These are phyloP conservation scores for slime mould (Dictyostelium discoideum) DNA, from an alignment of 78 protist genomes.

Conservation along the genomic window DNA sequence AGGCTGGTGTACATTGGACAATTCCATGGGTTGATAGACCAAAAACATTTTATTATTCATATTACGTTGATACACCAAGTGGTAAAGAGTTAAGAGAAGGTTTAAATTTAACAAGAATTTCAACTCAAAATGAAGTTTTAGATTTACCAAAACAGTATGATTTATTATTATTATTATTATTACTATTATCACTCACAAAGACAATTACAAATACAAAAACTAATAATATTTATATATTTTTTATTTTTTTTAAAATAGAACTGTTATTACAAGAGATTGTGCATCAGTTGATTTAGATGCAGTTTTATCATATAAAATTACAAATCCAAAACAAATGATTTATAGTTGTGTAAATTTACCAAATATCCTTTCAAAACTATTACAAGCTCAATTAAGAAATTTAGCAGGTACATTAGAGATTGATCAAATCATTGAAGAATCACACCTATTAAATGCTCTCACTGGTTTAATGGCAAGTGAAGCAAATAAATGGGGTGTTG, in stretches of 20 bases:
- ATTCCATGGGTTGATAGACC: constrained; percentile 20
- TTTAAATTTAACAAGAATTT: constrained; percentile 4
- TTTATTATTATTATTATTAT: no score
- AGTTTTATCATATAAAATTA: constrained; percentile 13
- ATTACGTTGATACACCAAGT: constrained; percentile 17
- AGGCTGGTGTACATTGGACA: constrained; percentile 14
- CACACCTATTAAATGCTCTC: background rate
- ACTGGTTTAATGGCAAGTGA: constrained; percentile 14
- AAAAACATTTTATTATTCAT: constrained; percentile 28
- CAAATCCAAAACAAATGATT: constrained; percentile 30
- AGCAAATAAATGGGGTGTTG: constrained; percentile 18
- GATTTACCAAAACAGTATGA: constrained; percentile 17
- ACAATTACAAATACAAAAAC: no score
- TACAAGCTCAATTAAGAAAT: constrained; percentile 26
- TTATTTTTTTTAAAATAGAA: background rate
- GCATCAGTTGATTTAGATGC: constrained; percentile 22
- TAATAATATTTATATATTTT: no score
- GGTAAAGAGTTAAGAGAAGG: constrained; percentile 19
- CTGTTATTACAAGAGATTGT: constrained; percentile 20
- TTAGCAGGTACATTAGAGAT: constrained; percentile 6
- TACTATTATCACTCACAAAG: no score
- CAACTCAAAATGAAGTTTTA: constrained; percentile 32
- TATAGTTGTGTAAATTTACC: constrained; percentile 27
- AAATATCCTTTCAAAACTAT: constrained; percentile 19
- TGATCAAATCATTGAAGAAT: constrained; percentile 29